Conservation (phyloP, 371 early-diverging fungal genomes). For the Apophysomyces variabilis region DNA sequence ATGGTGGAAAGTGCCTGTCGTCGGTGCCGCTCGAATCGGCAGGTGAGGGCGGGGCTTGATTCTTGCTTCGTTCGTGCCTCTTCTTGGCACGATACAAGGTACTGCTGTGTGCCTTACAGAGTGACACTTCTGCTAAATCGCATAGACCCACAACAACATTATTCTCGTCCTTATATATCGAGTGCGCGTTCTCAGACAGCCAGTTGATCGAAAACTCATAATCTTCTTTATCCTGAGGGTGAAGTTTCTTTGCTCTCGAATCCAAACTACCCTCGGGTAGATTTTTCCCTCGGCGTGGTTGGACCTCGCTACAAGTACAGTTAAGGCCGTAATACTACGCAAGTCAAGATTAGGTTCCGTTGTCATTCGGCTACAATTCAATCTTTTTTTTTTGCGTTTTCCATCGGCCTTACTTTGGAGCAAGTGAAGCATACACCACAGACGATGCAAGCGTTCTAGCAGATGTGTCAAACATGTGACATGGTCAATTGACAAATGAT, state of each 20-base stretch:
- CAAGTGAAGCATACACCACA: slow-evolving; percentile 59
- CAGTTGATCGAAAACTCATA: slow-evolving; percentile 52
- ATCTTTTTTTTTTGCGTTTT: too few species aligned
- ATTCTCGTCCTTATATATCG: slow-evolving; percentile 42
- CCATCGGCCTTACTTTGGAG: slow-evolving; percentile 35
- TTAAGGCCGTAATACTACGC: slow-evolving; percentile 47
- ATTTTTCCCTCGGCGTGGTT: slow-evolving; percentile 57
- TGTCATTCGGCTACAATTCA: background rate
- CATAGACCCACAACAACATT: slow-evolving; percentile 34
- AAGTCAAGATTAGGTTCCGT: background rate
- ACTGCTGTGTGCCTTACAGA: slow-evolving; percentile 58
- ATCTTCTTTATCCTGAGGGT: slow-evolving; percentile 45
- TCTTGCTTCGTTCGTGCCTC: slow-evolving; percentile 39
- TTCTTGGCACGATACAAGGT: slow-evolving; percentile 58
- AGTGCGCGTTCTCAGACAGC: slow-evolving; percentile 49
- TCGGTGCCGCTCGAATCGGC: slow-evolving; percentile 41
- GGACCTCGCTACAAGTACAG: slow-evolving; percentile 50
- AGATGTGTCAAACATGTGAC: background rate
- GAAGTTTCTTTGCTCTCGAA: slow-evolving; percentile 52
- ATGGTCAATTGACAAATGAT: background rate
- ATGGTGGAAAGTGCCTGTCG: background rate
- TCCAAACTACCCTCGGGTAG: slow-evolving; percentile 50
- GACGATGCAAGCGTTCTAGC: slow-evolving; percentile 58
- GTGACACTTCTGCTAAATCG: slow-evolving; percentile 47
- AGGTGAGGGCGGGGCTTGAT: slow-evolving; percentile 45